Evolutionary conservation across 1,139 yeast genomes (phyloP), one percentile per base, ranked within the genome.

Genomic region (Lodderomyces elongisporus): DNA sequence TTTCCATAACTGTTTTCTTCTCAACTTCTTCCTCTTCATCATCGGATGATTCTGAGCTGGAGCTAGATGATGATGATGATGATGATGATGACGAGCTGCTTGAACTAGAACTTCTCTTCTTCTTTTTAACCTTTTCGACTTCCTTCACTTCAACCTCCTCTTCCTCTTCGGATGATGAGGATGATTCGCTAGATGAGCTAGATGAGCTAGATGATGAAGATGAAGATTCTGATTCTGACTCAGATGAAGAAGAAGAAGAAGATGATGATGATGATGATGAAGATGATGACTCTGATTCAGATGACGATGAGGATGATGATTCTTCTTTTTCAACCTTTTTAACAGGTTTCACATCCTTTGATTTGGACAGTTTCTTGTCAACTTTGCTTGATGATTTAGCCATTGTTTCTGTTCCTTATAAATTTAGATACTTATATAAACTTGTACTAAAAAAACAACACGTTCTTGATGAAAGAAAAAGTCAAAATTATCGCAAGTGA

Each of bases 301-400:
- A 14, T 12, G 36, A 33, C 16, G 28, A 28, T 23, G 25, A 13
- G 14, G 30, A 27, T 27, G 30, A 27, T 15, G 30, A 27, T 17
- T 27, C 30, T 27, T 27, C 21, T n/a, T 27, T 27, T 29, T 14
- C 12, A 24, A 24, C 26, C 14, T 24, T 24, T 13, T 14, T 22
- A 9, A 12, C 18, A 5, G 26, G 31, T 26, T 30, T 34, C 35
- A 35, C 21, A 30, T 33, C 31, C 29, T 37, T 37, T 37, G 45
- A 37, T 43, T 50, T 58, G 37, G 56, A 51, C 34, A 48, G 58
- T 42, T 29, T 27, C 21, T 35, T 18, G 17, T 37, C 17, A 16
- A 21, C 21, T 25, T 36, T 13, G 17, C 14, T 10, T 18, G 55
- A 48, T 44, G 60, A 40, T 45, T 56, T 58, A 46, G 62, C 64